phyloP scores from a whole-genome alignment of 2,329 filamentous ascomycete species.

The Monosporascus sp. region DNA sequence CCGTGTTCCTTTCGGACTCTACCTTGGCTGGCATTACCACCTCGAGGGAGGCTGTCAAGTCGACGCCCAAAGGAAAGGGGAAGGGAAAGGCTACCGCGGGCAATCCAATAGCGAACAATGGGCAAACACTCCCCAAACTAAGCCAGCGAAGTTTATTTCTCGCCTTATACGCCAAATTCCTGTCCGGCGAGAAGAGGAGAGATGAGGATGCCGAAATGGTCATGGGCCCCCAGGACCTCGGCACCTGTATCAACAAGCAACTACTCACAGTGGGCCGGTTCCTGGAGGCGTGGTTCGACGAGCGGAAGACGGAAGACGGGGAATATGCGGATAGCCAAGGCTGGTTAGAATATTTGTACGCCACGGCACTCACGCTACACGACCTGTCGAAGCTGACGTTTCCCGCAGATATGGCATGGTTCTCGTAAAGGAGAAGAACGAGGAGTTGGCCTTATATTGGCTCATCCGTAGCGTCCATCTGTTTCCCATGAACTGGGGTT shows the following conservation, averaged over 20 bases:
- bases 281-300: conserved; percentile 74
- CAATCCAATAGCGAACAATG: conserved; percentile 13
- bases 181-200: conserved; percentile 92
- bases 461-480: conserved; percentile 83
- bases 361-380: conserved; percentile 2
- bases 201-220: conserved; percentile 98
- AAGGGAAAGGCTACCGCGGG: conserved; percentile 55
- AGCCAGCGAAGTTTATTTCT: conserved; percentile 93
- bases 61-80: conserved; percentile 39
- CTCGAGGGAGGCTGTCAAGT: conserved; percentile 36
- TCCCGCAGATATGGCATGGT: conserved; percentile 71
- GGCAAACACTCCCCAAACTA: conserved; percentile 45
- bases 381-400: conserved; percentile 7
- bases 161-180: conserved; percentile 84
- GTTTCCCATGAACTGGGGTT: conserved; percentile 95
- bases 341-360: conserved; percentile 82
- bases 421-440: conserved; percentile 84
- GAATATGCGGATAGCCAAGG: conserved; percentile 65
- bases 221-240: conserved; percentile 84
- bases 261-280: conserved; percentile 68
- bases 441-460: conserved; percentile 76
- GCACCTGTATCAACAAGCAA: conserved; percentile 80
- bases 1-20: conserved; percentile 80
- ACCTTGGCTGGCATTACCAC: conserved; percentile 62
- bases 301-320: conserved; percentile 54